Evolutionary conservation across 768 basidiomycete species (phyloP).

Genomic region (Podaxis mareebaensis): DNA sequence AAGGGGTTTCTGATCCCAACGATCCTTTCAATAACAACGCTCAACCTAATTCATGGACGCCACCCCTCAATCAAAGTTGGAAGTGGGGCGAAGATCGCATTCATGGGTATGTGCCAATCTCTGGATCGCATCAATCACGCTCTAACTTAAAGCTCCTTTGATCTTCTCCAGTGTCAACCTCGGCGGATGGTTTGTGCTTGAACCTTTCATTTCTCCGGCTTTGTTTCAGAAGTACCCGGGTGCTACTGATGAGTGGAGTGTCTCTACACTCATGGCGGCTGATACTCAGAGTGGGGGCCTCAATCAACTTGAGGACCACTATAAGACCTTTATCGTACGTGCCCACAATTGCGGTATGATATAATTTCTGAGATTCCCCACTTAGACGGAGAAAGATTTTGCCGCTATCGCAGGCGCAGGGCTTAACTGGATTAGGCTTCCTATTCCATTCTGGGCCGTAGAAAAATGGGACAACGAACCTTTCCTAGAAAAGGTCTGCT

Average conservation of each 20-base stretch:
- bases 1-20: constrained; percentile 67
- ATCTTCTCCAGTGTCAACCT: constrained; percentile 60
- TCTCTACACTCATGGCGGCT: constrained; percentile 61
- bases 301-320: constrained; percentile 72
- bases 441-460: constrained; percentile 87
- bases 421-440: constrained; percentile 82
- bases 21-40: constrained; percentile 79
- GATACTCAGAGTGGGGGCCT: constrained; percentile 52
- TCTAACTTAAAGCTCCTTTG: constrained; percentile 12
- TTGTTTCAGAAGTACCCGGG: constrained; percentile 67
- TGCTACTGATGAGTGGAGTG: constrained; percentile 73
- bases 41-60: constrained; percentile 77
- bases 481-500: constrained; percentile 70
- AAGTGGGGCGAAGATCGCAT: constrained; percentile 62
- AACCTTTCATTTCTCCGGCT: constrained; percentile 70
- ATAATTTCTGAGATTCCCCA: neutral
- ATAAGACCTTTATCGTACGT: constrained; percentile 81
- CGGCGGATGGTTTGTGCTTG: constrained; percentile 75
- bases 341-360: neutral
- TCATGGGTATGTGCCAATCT: constrained; percentile 46
- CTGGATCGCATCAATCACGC: neutral
- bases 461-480: constrained; percentile 74
- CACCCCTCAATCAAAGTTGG: constrained; percentile 77
- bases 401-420: constrained; percentile 89
- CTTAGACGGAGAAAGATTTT: constrained; percentile 86